Conservation (phyloP, 2,329 filamentous ascomycete genomes). For the Phyllosticta citriasiana region DNA sequence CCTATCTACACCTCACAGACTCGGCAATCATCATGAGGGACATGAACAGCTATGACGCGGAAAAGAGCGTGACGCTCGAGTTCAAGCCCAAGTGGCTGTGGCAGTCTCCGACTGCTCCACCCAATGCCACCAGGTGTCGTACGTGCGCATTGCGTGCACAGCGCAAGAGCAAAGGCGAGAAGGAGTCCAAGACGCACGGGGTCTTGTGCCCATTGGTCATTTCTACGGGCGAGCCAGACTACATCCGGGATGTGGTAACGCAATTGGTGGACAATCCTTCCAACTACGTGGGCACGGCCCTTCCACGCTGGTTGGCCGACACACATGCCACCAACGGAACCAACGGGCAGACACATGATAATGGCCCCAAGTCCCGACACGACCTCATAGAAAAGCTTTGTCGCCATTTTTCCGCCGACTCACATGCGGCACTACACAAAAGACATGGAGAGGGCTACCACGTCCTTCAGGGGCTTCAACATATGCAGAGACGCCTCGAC, state of each 20-base stretch:
- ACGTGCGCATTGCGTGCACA: slow-evolving; percentile 36
- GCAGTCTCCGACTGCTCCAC: slow-evolving; percentile 35
- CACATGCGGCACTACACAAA: background rate
- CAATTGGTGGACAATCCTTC: slow-evolving; percentile 6
- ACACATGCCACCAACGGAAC: background rate
- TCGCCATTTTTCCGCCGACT: slow-evolving; percentile 16
- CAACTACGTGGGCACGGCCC: slow-evolving; percentile 6
- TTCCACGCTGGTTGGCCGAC: slow-evolving; percentile 4
- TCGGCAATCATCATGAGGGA: slow-evolving; percentile 4
- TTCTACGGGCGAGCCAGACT: slow-evolving; percentile 19
- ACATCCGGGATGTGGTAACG: slow-evolving; percentile 12
- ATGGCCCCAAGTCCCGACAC: background rate
- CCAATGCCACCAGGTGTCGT: slow-evolving; percentile 31
- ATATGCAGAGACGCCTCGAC: slow-evolving; percentile 30
- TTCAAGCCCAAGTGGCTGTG: slow-evolving; percentile 41
- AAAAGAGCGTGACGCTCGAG: slow-evolving; percentile 20
- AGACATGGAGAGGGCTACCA: slow-evolving; percentile 22
- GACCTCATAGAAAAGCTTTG: slow-evolving; percentile 12
- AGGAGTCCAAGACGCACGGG: slow-evolving; percentile 14
- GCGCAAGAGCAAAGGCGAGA: slow-evolving; percentile 16
- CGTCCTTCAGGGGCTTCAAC: slow-evolving; percentile 27
- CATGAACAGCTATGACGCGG: slow-evolving; percentile 9
- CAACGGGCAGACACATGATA: background rate
- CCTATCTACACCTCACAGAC: background rate
- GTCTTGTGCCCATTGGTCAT: slow-evolving; percentile 32